phyloP scores from a whole-genome alignment of 345 rosid species.

The Passiflora organensis region DNA sequence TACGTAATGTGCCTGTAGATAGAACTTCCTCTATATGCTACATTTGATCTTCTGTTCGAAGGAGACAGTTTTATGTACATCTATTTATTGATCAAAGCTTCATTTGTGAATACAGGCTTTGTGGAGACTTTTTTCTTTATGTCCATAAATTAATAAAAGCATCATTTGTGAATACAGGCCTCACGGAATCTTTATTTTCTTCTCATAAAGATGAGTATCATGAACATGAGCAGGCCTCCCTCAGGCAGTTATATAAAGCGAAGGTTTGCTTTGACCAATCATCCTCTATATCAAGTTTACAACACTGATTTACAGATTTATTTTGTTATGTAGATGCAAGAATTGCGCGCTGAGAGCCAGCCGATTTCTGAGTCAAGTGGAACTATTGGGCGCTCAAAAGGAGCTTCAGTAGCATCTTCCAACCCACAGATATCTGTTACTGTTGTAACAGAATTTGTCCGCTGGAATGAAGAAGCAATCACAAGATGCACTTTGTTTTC shows the following conservation, averaged over 20 bases:
- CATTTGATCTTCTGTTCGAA: no score
- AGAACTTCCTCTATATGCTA: neutral
- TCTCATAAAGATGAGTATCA: constrained; percentile 94
- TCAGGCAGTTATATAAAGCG: constrained; percentile 77
- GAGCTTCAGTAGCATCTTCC: constrained; percentile 75
- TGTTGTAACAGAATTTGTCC: constrained; percentile 94
- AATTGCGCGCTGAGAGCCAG: constrained; percentile 77
- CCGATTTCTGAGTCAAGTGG: constrained; percentile 72
- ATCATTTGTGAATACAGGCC: constrained; percentile 45
- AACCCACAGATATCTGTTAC: constrained; percentile 92
- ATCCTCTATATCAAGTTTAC: constrained; percentile 13
- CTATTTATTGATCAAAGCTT: no score
- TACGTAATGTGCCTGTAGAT: no score
- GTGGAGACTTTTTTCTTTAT: neutral
- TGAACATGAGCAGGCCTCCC: constrained; percentile 91
- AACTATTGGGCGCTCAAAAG: constrained; percentile 87
- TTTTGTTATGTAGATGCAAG: constrained; percentile 68
- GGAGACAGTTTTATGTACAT: neutral
- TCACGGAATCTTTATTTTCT: constrained; percentile 88
- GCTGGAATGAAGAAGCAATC: constrained; percentile 98
- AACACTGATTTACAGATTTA: neutral
- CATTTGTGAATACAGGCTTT: no score
- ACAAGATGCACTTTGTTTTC: constrained; percentile 89
- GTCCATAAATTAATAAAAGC: neutral
- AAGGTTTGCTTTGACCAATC: constrained; percentile 44